Conservation (phyloP, 148 eudicot species). For the Agrostemma githago region DNA sequence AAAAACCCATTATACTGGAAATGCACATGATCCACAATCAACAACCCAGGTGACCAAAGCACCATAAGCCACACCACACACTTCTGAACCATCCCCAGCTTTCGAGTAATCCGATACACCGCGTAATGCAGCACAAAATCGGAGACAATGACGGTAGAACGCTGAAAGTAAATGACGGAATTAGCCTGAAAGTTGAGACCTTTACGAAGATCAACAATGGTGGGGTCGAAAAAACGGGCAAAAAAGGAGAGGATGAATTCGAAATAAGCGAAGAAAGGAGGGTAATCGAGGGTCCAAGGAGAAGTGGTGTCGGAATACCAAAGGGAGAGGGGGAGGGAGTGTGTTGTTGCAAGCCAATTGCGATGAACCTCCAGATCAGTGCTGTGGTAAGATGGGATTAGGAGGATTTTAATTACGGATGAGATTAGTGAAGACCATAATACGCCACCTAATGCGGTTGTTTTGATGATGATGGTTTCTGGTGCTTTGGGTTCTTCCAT, state of each 20-base stretch:
- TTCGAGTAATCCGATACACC: constrained; percentile 36
- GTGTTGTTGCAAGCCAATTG: constrained; percentile 84
- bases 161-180: constrained; percentile 48
- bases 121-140: constrained; percentile 45
- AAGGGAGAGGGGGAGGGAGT: constrained; percentile 56
- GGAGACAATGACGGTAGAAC: constrained; percentile 50
- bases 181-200: constrained; percentile 53
- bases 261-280: constrained; percentile 83
- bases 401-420: constrained; percentile 57
- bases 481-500: constrained; percentile 25
- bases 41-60: constrained; percentile 68
- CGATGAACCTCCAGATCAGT: constrained; percentile 97
- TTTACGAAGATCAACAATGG: constrained; percentile 40
- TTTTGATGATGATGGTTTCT: constrained; percentile 1
- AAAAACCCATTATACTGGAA: constrained; percentile 97
- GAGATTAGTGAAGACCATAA: constrained; percentile 55
- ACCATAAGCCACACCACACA: constrained; percentile 70
- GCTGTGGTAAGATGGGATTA: constrained; percentile 79
- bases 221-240: constrained; percentile 55
- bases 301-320: constrained; percentile 78
- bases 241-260: constrained; percentile 60
- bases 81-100: constrained; percentile 28
- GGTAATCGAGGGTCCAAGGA: constrained; percentile 95
- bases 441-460: constrained; percentile 27
- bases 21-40: constrained; percentile 89